Percentiles rank a stretch among this genome's conserved stretches.
Conservation (phyloP, 495 filamentous ascomycete genomes). For the Glonium stellatum region DNA sequence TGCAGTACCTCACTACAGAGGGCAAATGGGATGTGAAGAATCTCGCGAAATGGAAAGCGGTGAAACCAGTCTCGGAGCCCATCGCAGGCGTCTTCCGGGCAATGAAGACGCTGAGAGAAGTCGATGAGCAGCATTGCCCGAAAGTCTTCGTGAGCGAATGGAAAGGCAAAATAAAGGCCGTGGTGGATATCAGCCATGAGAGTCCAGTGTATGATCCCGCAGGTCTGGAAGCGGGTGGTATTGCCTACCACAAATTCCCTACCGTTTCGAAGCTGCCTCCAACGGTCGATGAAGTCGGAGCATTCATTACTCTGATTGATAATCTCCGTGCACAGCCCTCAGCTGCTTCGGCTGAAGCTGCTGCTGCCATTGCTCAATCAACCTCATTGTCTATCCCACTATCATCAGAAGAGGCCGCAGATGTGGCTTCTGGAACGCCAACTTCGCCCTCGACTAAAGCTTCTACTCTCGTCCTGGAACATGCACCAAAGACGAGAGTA, state of each 20-base stretch:
- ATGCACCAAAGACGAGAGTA: neutral
- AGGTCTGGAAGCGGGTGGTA: conserved; percentile 63
- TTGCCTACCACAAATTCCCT: conserved; percentile 79
- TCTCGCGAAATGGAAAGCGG: conserved; percentile 78
- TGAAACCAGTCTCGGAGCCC: conserved; percentile 66
- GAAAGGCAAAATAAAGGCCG: conserved; percentile 57
- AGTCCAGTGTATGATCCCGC: conserved; percentile 75
- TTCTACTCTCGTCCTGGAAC: neutral
- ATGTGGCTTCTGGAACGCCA: neutral
- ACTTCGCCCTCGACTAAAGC: neutral
- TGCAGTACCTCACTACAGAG: conserved; percentile 74
- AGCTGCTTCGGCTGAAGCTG: conserved; percentile 22
- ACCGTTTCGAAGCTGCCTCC: conserved; percentile 91
- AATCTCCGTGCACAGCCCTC: conserved; percentile 47
- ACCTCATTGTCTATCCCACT: neutral
- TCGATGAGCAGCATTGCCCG: conserved; percentile 77
- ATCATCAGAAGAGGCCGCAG: neutral
- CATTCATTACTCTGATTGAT: conserved; percentile 76
- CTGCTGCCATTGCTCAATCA: neutral
- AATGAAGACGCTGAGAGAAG: conserved; percentile 81
- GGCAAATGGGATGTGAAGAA: conserved; percentile 99
- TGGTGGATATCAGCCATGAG: conserved; percentile 85
- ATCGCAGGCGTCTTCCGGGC: conserved; percentile 73
- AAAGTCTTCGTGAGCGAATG: conserved; percentile 63
- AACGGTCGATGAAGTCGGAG: conserved; percentile 61